Evolutionary conservation across 129 eudicot species (phyloP).

Genomic region (Saposhnikovia divaricata): DNA sequence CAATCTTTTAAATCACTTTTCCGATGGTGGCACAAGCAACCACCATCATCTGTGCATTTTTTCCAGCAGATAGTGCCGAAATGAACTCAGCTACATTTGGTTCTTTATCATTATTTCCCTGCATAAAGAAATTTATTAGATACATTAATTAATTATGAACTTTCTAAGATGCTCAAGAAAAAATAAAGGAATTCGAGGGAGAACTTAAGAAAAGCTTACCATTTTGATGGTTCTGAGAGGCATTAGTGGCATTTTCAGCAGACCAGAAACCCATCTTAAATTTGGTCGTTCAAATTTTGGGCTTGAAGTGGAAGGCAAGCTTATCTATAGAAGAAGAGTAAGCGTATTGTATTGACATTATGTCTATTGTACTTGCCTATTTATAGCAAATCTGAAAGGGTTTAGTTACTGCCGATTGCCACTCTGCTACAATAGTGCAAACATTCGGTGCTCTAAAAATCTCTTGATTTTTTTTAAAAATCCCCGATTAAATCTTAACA

Average conservation of each 20-base stretch:
- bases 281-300: constrained; percentile 12
- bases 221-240: constrained; percentile 77
- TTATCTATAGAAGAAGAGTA: constrained; percentile 7
- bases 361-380: constrained; percentile 21
- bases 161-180: no score
- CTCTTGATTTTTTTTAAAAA: no score
- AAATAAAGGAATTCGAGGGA: neutral
- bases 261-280: constrained; percentile 76
- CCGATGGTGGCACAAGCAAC: no score
- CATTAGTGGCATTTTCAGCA: constrained; percentile 96
- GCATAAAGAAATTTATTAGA: no score
- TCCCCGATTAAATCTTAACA: no score
- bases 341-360: constrained; percentile 22
- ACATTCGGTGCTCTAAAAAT: neutral
- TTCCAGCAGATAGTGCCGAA: no score
- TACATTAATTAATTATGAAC: no score
- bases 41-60: no score
- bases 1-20: no score
- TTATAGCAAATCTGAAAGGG: constrained; percentile 15
- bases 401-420: neutral
- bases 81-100: no score
- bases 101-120: no score
- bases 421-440: constrained; percentile 12
- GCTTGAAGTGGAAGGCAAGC: constrained; percentile 9
- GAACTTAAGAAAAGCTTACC: constrained; percentile 30